A percentile compares a stretch with the other conserved stretches of the same genome.
phyloP scores from a whole-genome alignment of 148 eudicot species.

The Chenopodium suecicum region DNA sequence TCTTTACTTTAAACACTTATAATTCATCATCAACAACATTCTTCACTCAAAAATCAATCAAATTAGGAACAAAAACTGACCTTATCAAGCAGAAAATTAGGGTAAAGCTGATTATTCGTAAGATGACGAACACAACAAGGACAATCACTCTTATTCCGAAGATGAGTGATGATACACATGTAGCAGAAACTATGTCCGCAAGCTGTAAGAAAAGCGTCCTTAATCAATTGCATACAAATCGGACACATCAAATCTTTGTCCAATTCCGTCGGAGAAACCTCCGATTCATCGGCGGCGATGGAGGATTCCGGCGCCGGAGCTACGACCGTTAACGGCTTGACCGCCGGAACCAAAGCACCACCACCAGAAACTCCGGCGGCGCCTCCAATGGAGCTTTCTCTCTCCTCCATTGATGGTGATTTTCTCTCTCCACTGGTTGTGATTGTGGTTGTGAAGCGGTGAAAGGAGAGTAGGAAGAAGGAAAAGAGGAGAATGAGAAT shows the following conservation, averaged over 20 bases:
- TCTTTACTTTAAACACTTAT: neutral
- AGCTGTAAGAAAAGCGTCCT: conserved; percentile 75
- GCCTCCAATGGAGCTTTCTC: conserved; percentile 10
- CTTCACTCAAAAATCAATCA: neutral
- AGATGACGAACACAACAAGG: conserved; percentile 74
- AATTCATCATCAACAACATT: neutral
- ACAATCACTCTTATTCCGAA: conserved; percentile 77
- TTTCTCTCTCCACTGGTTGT: neutral
- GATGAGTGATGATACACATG: conserved; percentile 89
- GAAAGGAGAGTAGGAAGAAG: neutral
- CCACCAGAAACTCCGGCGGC: conserved; percentile 33
- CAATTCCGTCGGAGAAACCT: conserved; percentile 23
- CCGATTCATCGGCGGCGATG: neutral
- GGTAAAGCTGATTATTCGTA: conserved; percentile 62
- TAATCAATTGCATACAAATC: conserved; percentile 65
- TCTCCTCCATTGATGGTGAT: conserved; percentile 12
- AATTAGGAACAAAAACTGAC: conserved; percentile 25
- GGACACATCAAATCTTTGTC: conserved; percentile 68
- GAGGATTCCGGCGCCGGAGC: conserved; percentile 18
- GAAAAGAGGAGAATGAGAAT: no score
- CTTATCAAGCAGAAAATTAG: conserved; percentile 90
- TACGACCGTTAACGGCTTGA: conserved; percentile 22
- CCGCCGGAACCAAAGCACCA: conserved; percentile 57
- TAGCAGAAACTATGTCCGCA: conserved; percentile 91
- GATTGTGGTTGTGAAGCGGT: conserved; percentile 12